Evolutionary conservation across 768 basidiomycete species (phyloP).

Genomic region (Lyophyllum decastes): DNA sequence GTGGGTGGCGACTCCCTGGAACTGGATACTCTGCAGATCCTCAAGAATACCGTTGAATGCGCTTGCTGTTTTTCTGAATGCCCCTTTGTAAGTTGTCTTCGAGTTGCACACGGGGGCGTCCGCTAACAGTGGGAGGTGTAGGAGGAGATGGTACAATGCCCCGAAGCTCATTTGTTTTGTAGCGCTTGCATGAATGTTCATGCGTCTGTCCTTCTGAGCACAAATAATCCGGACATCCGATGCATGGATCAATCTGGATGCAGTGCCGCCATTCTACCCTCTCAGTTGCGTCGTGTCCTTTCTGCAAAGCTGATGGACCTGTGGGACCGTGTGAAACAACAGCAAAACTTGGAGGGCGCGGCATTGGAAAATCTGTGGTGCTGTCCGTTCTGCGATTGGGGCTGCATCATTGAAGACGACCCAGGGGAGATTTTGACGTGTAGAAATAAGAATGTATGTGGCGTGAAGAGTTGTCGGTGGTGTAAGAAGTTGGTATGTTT

Average conservation of each 20-base stretch:
- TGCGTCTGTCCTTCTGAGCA: constrained; percentile 65
- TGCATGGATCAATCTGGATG: constrained; percentile 87
- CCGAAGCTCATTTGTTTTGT: constrained; percentile 90
- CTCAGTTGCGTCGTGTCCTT: constrained; percentile 71
- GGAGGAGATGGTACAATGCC: constrained; percentile 88
- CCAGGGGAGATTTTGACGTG: constrained; percentile 62
- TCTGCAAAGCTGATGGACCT: constrained; percentile 64
- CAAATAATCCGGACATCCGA: constrained; percentile 58
- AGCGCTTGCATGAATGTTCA: constrained; percentile 67
- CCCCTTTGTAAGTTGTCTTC: constrained; percentile 58
- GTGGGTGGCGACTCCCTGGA: constrained; percentile 22
- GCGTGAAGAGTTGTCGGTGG: constrained; percentile 71
- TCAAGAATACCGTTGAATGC: constrained; percentile 68
- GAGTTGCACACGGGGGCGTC: neutral
- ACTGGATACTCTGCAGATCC: constrained; percentile 25
- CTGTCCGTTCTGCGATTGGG: constrained; percentile 91
- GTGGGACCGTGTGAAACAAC: constrained; percentile 73
- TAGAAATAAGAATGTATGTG: constrained; percentile 66
- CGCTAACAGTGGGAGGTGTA: constrained; percentile 28
- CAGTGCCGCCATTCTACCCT: constrained; percentile 61
- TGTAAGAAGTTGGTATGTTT: constrained; percentile 71
- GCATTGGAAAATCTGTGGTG: constrained; percentile 81
- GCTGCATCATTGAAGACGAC: constrained; percentile 67
- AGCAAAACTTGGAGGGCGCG: constrained; percentile 78
- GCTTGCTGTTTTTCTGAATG: constrained; percentile 83